Evolutionary conservation across 2,329 filamentous ascomycete species (phyloP).

Genomic region (Curvularia sp.): DNA sequence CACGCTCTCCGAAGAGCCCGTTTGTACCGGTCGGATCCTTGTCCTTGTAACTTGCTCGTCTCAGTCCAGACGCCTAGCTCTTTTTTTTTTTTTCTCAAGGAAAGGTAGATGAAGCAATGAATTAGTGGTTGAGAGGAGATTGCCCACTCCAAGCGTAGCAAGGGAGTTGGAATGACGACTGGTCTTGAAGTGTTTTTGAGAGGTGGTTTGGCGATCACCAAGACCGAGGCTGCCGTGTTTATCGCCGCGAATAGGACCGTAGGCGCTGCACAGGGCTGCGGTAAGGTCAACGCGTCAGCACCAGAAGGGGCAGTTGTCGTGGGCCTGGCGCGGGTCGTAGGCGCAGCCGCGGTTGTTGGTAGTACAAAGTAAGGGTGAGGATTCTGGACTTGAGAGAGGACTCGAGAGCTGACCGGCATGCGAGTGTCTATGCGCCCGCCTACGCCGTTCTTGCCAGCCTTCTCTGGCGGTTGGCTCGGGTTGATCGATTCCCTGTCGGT

Average conservation of each 20-base stretch:
- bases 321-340: neutral
- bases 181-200: constrained; percentile 1
- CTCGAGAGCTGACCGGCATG: constrained; percentile 17
- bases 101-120: neutral
- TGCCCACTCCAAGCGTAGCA: constrained; percentile 1
- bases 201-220: constrained; percentile 9
- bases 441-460: constrained; percentile 15
- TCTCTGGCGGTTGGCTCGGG: constrained; percentile 19
- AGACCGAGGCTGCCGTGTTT: constrained; percentile 6
- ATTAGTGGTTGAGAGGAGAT: neutral
- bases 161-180: neutral
- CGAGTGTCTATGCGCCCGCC: constrained; percentile 10
- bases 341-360: neutral
- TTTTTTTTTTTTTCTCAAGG: constrained; percentile 1
- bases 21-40: neutral
- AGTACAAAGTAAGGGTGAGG: neutral
- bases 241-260: constrained; percentile 6
- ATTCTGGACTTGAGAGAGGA: constrained; percentile 6
- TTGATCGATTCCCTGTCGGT: constrained; percentile 17
- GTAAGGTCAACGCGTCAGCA: neutral
- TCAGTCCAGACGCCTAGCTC: constrained; percentile 1
- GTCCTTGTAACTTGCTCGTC: neutral
- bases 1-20: neutral
- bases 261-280: neutral
- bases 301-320: neutral